Evolutionary conservation across 2,329 filamentous ascomycete genomes (phyloP), one percentile per base, ranked within the genome.

Genomic region (Trichothecium roseum): DNA sequence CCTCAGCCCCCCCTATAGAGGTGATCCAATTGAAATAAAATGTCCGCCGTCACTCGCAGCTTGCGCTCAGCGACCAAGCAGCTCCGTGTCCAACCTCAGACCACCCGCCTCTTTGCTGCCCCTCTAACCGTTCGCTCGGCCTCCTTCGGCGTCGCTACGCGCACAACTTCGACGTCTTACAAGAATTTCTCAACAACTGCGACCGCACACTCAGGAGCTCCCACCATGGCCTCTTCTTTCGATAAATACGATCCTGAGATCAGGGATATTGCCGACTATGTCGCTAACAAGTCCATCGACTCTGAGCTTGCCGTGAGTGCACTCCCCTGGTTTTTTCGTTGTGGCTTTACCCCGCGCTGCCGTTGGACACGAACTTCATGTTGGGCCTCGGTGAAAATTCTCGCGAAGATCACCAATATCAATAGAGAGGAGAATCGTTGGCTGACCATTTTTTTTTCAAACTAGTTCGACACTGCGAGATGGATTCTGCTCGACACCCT

Each of bases 401-500:
- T n/a, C n/a, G n/a, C n/a, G n/a, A n/a, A n/a, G n/a, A n/a, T n/a
- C n/a, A n/a, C n/a, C n/a, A n/a, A n/a, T n/a, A n/a, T n/a, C n/a
- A n/a, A n/a, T n/a, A n/a, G n/a, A n/a, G n/a, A n/a, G n/a, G n/a
- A n/a, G n/a, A n/a, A n/a, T n/a, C n/a, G n/a, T n/a, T n/a, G n/a
- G n/a, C n/a, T n/a, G n/a, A n/a, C n/a, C n/a, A n/a, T n/a, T n/a
- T n/a, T 24, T 10, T 6, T 24, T 10, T 24, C 20, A 24, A 24
- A 24, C 10, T 47, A 91, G 84, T 93, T 84, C 57, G 91, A 98
- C 62, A 98, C 91, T 33, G 91, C 91, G 43, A 82, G 91, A 64
- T 89, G 87, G 69, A 88, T 96, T 48, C 87, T 98, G 62, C 78
- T 96, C 55, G 91, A 98, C 62, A 96, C 91, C 37, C 75, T 98